Percentiles rank a stretch among this genome's conserved stretches.
phyloP scores from a whole-genome alignment of 2,329 filamentous ascomycete genomes.

The Hypomyces rosellus region DNA sequence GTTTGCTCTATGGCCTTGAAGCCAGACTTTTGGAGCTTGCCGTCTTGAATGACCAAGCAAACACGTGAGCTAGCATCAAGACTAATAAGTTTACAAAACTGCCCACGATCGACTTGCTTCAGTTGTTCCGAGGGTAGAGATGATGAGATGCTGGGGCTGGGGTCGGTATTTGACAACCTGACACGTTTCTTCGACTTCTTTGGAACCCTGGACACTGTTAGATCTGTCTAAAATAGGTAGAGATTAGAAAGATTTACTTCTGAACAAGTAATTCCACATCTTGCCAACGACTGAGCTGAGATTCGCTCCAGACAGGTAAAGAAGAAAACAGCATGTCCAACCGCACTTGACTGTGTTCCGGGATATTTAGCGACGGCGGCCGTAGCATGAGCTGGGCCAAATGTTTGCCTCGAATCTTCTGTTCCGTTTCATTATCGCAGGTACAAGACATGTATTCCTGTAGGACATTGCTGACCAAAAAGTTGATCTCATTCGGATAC shows the following conservation, averaged over 20 bases:
- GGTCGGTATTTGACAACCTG: neutral
- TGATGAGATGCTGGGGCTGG: too few relatives aligned
- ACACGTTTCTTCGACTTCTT: neutral
- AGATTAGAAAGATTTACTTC: neutral
- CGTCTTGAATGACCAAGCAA: neutral
- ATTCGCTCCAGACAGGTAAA: neutral
- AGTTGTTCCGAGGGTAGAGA: too few relatives aligned
- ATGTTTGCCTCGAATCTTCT: neutral
- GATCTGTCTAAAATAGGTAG: neutral
- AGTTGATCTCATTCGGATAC: too few relatives aligned
- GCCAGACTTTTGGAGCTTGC: neutral
- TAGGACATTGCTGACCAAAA: too few relatives aligned
- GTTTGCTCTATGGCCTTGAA: neutral
- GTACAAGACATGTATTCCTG: too few relatives aligned
- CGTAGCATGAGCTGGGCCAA: neutral
- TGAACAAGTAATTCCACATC: neutral
- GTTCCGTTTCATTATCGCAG: too few relatives aligned
- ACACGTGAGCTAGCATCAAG: neutral
- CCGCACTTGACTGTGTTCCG: neutral
- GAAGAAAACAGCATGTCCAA: slow-evolving; percentile 1
- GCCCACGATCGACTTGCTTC: neutral
- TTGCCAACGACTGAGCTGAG: neutral
- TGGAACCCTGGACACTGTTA: neutral
- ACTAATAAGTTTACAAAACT: neutral
- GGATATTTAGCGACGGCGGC: neutral